Evolutionary conservation across 106 monocot species (phyloP), one percentile per base, ranked within the genome.

Genomic region (Ottelia alismoides): DNA sequence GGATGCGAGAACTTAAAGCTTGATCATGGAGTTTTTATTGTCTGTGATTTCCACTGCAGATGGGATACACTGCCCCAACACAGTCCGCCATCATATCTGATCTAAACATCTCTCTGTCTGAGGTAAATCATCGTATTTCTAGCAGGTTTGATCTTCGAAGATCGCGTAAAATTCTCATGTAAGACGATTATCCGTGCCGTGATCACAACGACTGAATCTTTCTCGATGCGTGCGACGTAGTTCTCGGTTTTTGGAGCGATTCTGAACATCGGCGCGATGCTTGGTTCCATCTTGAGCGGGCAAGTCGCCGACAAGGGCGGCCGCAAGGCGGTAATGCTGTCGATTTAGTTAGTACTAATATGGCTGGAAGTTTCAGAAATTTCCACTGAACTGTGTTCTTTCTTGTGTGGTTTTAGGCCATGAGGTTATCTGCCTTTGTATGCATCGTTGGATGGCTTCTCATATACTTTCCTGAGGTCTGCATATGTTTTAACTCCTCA

Each of bases 171-270:
- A 43, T 43, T 43, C 40, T 43, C 40, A 43, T n/a, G n/a, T n/a
- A n/a, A n/a, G n/a, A n/a, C n/a, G n/a, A n/a, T n/a, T n/a, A n/a
- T n/a, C n/a, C n/a, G n/a, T n/a, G n/a, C n/a, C n/a, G n/a, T n/a
- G n/a, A n/a, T n/a, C 40, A 16, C 10, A 6, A 43, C 40, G 40
- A 43, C 40, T 43, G 40, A n/a, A n/a, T n/a, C n/a, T n/a, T n/a
- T n/a, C n/a, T n/a, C n/a, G n/a, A n/a, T n/a, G n/a, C n/a, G n/a
- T n/a, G n/a, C n/a, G n/a, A n/a, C n/a, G 74, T 69, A 87, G 86
- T 87, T 49, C 51, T 65, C 81, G 26, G 25, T 81, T n/a, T 81
- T 87, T 43, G 86, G 86, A 30, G 81, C 86, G 3, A 80, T 87
- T 44, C 11, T 87, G 32, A 87, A 71, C 11, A 67, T 87, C 23